Conservation (phyloP, 2,329 filamentous ascomycete species). For the Stemphylium vesicarium region DNA sequence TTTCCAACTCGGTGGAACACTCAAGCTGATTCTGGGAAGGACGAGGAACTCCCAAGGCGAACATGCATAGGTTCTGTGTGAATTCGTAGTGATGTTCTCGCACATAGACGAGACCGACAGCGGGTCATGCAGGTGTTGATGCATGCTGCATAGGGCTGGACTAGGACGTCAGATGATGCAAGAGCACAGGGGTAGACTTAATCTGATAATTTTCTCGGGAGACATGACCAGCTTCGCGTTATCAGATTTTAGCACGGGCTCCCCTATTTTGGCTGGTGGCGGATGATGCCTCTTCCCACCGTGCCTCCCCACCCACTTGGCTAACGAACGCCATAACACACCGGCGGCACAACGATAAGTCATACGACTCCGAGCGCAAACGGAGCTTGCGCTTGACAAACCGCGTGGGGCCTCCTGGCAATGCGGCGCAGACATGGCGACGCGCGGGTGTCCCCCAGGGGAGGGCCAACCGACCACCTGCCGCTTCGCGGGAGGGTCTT, state of each 20-base stretch:
- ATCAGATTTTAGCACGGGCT: slow-evolving; percentile 7
- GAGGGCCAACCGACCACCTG: not conserved
- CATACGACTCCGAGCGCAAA: not conserved
- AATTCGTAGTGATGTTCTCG: too few species aligned
- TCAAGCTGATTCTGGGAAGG: not conserved
- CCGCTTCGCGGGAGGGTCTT: slow-evolving; percentile 12
- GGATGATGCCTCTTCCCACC: not conserved
- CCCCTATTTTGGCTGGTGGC: slow-evolving; percentile 1
- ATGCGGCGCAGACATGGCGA: slow-evolving; percentile 1
- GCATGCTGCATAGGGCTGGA: not conserved
- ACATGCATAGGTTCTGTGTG: too few species aligned
- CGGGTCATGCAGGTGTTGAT: not conserved
- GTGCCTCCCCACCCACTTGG: not conserved
- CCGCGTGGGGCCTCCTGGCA: slow-evolving; percentile 4
- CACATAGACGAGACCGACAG: not conserved
- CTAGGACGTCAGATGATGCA: slow-evolving; percentile 8
- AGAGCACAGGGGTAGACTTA: not conserved
- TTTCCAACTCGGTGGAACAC: not conserved
- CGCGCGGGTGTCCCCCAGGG: not conserved
- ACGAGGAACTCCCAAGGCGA: not conserved
- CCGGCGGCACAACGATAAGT: not conserved
- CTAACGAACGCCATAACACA: not conserved
- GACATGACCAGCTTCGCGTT: not conserved
- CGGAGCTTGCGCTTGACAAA: slow-evolving; percentile 11
- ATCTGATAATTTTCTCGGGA: slow-evolving; percentile 10